Conservation (phyloP, 169 alveolate genomes). For the Cryptosporidium parvum region DNA sequence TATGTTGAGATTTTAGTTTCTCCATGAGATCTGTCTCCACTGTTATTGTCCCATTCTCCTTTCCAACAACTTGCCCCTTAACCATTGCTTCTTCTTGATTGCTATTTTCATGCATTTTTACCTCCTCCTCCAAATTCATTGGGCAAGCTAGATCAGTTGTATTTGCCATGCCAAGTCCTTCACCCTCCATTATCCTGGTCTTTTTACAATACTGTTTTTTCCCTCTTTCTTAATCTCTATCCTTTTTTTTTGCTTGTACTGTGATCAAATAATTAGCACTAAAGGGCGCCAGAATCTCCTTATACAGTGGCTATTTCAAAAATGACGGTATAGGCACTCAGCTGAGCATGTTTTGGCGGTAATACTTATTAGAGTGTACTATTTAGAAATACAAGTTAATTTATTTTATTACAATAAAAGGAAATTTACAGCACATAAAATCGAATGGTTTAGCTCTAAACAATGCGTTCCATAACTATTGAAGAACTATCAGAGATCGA, state of each 20-base stretch:
- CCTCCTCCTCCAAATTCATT: conserved; percentile 23
- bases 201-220: neutral
- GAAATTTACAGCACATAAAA: neutral
- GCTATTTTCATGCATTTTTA: neutral
- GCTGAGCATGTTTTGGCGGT: conserved; percentile 29
- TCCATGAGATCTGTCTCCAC: neutral
- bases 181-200: conserved; percentile 43
- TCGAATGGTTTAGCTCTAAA: neutral
- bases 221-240: conserved; percentile 1
- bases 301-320: conserved; percentile 43
- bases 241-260: conserved; percentile 51
- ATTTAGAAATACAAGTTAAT: neutral
- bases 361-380: neutral
- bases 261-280: conserved; percentile 70
- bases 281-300: conserved; percentile 61
- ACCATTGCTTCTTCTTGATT: conserved; percentile 21
- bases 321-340: conserved; percentile 59
- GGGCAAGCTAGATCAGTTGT: neutral
- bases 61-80: conserved; percentile 23
- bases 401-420: neutral
- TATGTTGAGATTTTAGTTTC: neutral
- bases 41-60: neutral
- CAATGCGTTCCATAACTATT: neutral
- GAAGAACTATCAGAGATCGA: conserved; percentile 21
- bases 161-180: neutral